Percentiles rank a stretch among this genome's conserved stretches.
phyloP scores from a whole-genome alignment of 805 yeast genomes.

The Yarrowia yakushimensis region DNA sequence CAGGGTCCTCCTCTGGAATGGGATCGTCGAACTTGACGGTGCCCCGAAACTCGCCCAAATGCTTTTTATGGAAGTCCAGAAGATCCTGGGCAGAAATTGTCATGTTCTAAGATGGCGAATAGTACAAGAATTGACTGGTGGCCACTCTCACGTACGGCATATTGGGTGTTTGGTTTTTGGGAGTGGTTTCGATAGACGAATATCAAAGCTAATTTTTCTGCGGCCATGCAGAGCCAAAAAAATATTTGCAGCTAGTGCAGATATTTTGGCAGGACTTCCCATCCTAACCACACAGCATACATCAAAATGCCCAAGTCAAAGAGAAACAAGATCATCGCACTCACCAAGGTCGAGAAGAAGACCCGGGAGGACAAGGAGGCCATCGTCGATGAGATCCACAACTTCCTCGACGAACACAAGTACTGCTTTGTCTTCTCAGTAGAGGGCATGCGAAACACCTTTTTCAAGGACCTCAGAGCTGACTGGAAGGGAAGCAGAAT shows the following conservation, averaged over 20 bases:
- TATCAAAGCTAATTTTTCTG: background rate
- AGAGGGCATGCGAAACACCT: conserved; percentile 94
- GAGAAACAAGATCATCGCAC: conserved; percentile 92
- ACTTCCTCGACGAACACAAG: conserved; percentile 68
- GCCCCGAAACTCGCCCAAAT: background rate
- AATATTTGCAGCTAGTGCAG: conserved; percentile 25
- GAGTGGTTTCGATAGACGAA: background rate
- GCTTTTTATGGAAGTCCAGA: background rate
- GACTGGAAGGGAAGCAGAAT: conserved; percentile 92
- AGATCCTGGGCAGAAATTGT: background rate
- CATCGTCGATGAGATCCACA: conserved; percentile 86
- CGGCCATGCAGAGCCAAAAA: conserved; percentile 12
- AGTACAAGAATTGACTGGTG: background rate
- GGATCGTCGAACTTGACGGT: background rate
- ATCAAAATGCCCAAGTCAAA: conserved; percentile 87
- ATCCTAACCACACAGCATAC: background rate
- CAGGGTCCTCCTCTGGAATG: background rate
- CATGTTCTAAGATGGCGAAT: background rate
- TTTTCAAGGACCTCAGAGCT: conserved; percentile 83
- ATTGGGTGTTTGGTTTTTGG: background rate
- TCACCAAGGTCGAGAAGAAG: conserved; percentile 94
- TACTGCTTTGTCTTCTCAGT: conserved; percentile 82
- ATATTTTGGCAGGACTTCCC: conserved; percentile 4
- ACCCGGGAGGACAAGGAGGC: conserved; percentile 89
- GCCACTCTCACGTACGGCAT: background rate